Evolutionary conservation across 768 basidiomycete species (phyloP), one percentile per base, ranked within the genome.

Genomic region (Phallus indusiatus): DNA sequence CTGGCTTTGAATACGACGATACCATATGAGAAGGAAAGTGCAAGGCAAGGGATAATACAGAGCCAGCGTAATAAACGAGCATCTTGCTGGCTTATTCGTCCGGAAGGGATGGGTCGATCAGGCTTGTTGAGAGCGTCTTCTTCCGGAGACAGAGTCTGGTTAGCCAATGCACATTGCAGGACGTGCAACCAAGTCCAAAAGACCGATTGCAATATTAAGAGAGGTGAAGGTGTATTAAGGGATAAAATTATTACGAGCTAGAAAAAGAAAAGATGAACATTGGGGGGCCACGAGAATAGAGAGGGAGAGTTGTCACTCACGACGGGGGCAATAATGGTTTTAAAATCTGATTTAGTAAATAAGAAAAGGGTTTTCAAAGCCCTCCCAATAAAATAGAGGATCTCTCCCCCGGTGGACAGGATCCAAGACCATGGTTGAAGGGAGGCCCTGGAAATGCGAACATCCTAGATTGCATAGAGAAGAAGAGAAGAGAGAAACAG

Each of bases 171-270:
- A 63, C 74, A 76, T 49, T 76, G 76, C 2, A 80, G 65, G 12
- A 78, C 66, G 54, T 80, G 78, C 1, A 76, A 55, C 72, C 71
- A 80, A 24, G 76, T 68, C 78, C 78, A 80, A 4, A 73, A 42
- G 1, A 75, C 54, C 5, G 71, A 64, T 21, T 74, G 67, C 6
- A 66, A 20, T 12, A 72, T 21, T 1, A 50, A 61, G 4, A n/a
- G 42, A n/a, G n/a, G 9, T 10, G 42, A 42, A 42, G 42, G 42
- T 5, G 42, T 14, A 42, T 42, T 42, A 42, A 42, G 42, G 9
- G 42, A 42, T 10, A 42, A 42, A n/a, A 42, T 42, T 12, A 42
- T 42, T 42, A 42, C 42, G 42, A n/a, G 12, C 42, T 42, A n/a
- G 12, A 14, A 42, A n/a, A n/a, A n/a, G n/a, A n/a, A 42, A 42